Conservation (phyloP, 208 protist genomes). For the Acanthamoeba healyi region DNA sequence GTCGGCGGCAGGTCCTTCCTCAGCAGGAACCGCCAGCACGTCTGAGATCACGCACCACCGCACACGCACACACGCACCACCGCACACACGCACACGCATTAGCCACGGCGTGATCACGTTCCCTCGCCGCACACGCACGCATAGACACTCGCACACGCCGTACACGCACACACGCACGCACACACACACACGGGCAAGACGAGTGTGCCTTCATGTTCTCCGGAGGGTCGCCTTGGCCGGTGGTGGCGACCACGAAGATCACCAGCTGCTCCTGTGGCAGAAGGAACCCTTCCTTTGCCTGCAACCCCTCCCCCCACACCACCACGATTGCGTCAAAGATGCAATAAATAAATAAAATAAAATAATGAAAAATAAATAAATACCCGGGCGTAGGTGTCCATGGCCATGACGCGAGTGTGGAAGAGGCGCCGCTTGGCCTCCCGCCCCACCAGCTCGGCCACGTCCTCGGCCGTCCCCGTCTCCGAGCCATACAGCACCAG, state of each 20-base stretch:
- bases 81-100: too few relatives aligned
- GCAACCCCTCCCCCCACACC: not conserved
- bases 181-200: not conserved
- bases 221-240: constrained; percentile 90
- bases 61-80: not conserved
- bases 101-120: too few relatives aligned
- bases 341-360: not conserved
- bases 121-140: too few relatives aligned
- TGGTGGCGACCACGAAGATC: constrained; percentile 88
- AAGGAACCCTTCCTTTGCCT: constrained; percentile 45
- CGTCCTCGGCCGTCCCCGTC: constrained; percentile 88
- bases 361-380: too few relatives aligned
- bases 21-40: constrained; percentile 89
- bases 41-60: constrained; percentile 14
- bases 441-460: constrained; percentile 85
- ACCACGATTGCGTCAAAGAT: not conserved
- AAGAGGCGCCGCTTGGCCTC: constrained; percentile 80
- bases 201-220: constrained; percentile 88
- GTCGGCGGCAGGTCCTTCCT: constrained; percentile 79
- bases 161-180: not conserved
- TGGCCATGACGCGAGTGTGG: constrained; percentile 53
- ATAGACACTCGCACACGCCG: too few relatives aligned
- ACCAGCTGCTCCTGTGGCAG: constrained; percentile 84
- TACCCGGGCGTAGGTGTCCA: constrained; percentile 85
- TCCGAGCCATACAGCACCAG: constrained; percentile 87